These are phyloP conservation scores for Didymella pinodella DNA, from an alignment of 2,329 filamentous ascomycete genomes.

Conservation along the genomic window DNA sequence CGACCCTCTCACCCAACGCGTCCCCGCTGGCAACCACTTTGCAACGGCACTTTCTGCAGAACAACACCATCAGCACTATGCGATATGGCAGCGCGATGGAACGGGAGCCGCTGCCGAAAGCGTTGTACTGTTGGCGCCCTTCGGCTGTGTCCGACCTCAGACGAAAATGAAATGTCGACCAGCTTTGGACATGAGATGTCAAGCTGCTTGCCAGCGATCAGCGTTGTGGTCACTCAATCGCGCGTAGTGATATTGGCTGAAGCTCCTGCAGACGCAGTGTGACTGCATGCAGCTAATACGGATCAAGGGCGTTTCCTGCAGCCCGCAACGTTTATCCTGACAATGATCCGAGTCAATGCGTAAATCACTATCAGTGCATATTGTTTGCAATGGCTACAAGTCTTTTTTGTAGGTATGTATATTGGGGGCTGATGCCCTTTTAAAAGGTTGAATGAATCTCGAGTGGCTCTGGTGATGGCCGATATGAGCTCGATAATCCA, in stretches of 20 bases:
- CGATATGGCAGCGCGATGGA: neutral
- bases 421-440: neutral
- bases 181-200: neutral
- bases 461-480: neutral
- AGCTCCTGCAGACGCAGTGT: conserved; percentile 9
- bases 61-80: neutral
- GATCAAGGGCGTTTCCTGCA: neutral
- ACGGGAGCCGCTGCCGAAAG: neutral
- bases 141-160: neutral
- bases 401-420: neutral
- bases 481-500: neutral
- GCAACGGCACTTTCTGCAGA: conserved; percentile 32
- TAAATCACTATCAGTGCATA: neutral
- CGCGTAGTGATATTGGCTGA: neutral
- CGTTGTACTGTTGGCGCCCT: neutral
- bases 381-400: neutral
- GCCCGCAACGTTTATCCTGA: neutral
- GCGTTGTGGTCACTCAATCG: neutral
- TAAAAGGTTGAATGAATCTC: neutral
- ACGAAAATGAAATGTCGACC: too few relatives aligned
- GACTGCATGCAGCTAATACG: conserved; percentile 8
- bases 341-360: neutral
- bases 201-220: neutral
- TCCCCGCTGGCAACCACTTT: conserved; percentile 37
- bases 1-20: conserved; percentile 31